These are phyloP conservation scores for Breviolum minutum DNA, from an alignment of 73 alveolate species.

Conservation along the genomic window DNA sequence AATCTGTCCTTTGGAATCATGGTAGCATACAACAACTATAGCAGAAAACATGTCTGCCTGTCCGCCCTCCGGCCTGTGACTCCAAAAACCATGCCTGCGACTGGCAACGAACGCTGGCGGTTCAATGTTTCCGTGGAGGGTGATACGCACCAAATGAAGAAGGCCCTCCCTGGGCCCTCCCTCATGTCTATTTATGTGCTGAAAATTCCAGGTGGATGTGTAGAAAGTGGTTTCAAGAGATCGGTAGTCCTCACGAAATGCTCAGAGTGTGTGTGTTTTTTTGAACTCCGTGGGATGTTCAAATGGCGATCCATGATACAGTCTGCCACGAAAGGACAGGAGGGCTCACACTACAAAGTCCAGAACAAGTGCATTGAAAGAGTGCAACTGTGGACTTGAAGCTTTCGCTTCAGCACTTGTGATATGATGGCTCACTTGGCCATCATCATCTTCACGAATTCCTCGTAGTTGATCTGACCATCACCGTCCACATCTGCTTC, in stretches of 20 bases:
- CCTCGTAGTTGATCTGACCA: conserved; percentile 96
- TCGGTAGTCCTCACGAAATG: no score
- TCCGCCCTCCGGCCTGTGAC: background rate
- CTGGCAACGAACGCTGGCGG: background rate
- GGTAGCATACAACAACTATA: no score
- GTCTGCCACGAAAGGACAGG: background rate
- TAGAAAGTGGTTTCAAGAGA: no score
- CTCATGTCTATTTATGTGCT: no score
- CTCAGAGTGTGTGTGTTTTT: no score
- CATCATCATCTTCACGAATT: conserved; percentile 97
- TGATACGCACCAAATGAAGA: no score
- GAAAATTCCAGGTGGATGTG: no score
- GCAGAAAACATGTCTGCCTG: no score
- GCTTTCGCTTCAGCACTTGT: conserved; percentile 96
- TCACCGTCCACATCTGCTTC: conserved; percentile 95
- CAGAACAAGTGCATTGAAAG: conserved; percentile 11
- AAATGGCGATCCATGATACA: conserved; percentile 21
- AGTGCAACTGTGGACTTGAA: conserved; percentile 9
- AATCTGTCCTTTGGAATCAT: no score
- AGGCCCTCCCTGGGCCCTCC: no score
- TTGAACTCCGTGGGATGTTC: conserved; percentile 17
- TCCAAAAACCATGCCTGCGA: conserved; percentile 10
- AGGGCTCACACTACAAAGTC: background rate
- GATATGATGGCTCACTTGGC: conserved; percentile 94
- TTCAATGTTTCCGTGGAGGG: no score